Base-by-base conservation (phyloP, 768 basidiomycete genomes). In the Tricholoma flavovirens region DNA sequence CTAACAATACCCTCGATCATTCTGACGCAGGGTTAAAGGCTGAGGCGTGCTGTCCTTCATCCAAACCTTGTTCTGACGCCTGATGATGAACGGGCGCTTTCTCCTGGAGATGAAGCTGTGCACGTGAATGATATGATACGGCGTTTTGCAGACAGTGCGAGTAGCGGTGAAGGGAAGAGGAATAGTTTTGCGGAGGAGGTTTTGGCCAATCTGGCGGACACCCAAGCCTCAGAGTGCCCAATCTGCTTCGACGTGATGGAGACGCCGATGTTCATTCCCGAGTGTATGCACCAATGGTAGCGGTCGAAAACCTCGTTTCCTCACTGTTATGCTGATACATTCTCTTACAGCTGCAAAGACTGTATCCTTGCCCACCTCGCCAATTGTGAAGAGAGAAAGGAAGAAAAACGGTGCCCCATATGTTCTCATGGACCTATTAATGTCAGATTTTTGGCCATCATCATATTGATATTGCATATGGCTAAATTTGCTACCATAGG, bases 21-120 rank as follows among this genome's bases (percentile, higher is more conserved):
- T 15, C 2, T 3, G 17, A 29, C 12, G 45, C n/a, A 10, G 50
- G 15, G 7, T 35, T 40, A 14, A 55, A 61, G 58, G 26, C 46
- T 53, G 14, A 88, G 96, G 30, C 92, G 93, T 54, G 94, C 94
- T 8, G 94, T 97, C 3, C 78, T 97, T 19, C 96, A 98, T 66
- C 93, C 96, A 0, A 81, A 81, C 58, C 82, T 98, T 21, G 92
- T 97, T 8, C 72, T 89, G 9, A 79, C 79, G 9, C 69, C 73
- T 5, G 75, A 83, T 24, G 75, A 77, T 24, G 73, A 75, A 30
- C 68, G 72, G 14, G 65, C 70, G 2, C 59, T 69, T 7, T 73
- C 73, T 3, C 61, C 67, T n/a, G 71, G 72, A 9, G 79, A 76
- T 46, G 77, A 75, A 2, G 65, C 64, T 2, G 66, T 88, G 17